Base-by-base conservation (phyloP, 805 yeast genomes). In the Kazachstania kunashirensis region DNA sequence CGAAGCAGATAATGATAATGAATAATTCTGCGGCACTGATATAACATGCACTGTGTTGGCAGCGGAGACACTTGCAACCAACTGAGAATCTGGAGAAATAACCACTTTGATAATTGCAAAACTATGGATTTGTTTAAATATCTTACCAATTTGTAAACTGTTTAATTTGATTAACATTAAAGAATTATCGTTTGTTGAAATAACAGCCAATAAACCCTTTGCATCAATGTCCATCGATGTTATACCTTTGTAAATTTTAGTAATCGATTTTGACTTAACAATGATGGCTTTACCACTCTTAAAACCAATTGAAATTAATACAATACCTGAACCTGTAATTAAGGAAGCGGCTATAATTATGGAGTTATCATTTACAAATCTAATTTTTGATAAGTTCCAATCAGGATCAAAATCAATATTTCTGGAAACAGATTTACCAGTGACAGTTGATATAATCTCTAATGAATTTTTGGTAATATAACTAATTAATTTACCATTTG, bases 41-140 rank as follows among this genome's bases (percentile, higher is more conserved):
- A 77, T 59, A n/a, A 84, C 73, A 45, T 70, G 75, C 16, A 85
- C 71, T 1, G 84, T 69, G 42, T 80, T 79, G 3, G 94, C 83
- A 2, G 89, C 95, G 25, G 89, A 78, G 0, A 76, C 79, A 17
- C 85, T 71, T 2, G 84, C 89, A 36, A 84, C 59, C 39, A 67
- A 68, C 30, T 70, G 62, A 7, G 88, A 85, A 51, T 75, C 68
- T 10, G 80, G 77, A 4, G 84, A 78, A 40, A 84, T 76, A 3
- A 74, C 63, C 6, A 84, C 74, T 31, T 73, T 68, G 0, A 95
- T 85, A 34, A 85, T 75, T 20, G 94, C 88, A 59, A 84, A 84
- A 12, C 70, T 63, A 55, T 85, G 96, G 37, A 82, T 76, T 44
- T 81, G 73, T 29, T 69, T 68, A 38, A 75, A 62, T 13, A 67